Conservation (phyloP, 768 basidiomycete species). For the Auricularia sp. region DNA sequence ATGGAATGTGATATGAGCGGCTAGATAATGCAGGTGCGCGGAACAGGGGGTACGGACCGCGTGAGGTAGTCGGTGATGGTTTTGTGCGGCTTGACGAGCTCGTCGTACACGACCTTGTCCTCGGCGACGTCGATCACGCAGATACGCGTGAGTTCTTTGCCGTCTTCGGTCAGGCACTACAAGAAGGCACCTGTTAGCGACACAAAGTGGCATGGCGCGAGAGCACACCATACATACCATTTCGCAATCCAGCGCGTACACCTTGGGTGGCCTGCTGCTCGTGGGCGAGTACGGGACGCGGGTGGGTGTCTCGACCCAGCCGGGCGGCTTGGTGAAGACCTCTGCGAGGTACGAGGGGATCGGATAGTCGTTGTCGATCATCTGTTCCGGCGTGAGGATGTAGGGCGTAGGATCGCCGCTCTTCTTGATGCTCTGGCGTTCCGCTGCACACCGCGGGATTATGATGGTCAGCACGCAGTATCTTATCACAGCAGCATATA, state of each 20-base stretch:
- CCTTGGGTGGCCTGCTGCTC: constrained; percentile 23
- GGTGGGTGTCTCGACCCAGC: constrained; percentile 74
- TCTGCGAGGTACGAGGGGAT: constrained; percentile 78
- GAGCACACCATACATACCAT: constrained; percentile 50
- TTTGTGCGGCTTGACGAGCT: constrained; percentile 78
- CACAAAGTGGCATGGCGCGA: background rate
- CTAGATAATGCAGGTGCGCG: background rate
- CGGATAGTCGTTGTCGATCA: constrained; percentile 92
- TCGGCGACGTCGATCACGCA: constrained; percentile 72
- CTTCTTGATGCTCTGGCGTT: constrained; percentile 31
- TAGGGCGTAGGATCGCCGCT: constrained; percentile 61
- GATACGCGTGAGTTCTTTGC: constrained; percentile 79
- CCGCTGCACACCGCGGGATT: constrained; percentile 29
- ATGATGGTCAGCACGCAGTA: background rate
- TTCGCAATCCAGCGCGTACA: constrained; percentile 91
- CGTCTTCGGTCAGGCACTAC: constrained; percentile 82
- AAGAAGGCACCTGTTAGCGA: background rate
- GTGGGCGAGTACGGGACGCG: background rate
- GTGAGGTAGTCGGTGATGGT: constrained; percentile 90
- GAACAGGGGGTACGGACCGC: constrained; percentile 35
- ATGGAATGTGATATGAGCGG: background rate
- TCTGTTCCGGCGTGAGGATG: constrained; percentile 67
- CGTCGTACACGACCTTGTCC: constrained; percentile 71
- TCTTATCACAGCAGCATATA: background rate
- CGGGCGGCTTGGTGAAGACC: constrained; percentile 48